Conservation (phyloP, 208 protist genomes). For the Eutreptiella sp. region DNA sequence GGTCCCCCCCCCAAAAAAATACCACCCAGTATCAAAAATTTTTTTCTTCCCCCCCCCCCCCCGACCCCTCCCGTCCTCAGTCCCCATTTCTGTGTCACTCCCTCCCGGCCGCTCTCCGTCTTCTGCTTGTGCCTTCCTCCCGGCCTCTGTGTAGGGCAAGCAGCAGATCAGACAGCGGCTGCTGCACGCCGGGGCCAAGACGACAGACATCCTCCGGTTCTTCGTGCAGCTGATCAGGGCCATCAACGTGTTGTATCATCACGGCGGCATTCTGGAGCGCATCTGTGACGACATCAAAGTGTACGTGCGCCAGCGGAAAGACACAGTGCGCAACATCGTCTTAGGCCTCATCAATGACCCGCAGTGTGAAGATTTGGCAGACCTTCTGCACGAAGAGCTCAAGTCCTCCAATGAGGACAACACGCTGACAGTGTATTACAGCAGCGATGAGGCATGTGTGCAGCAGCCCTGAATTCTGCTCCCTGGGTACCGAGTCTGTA, state of each 20-base stretch:
- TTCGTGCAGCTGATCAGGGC: slow-evolving; percentile 39
- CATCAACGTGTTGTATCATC: slow-evolving; percentile 34
- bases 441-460: too few species aligned
- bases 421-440: too few species aligned
- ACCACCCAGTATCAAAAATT: too few species aligned
- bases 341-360: slow-evolving; percentile 14
- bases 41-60: too few species aligned
- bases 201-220: slow-evolving; percentile 37
- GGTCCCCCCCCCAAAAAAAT: too few species aligned
- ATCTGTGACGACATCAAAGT: slow-evolving; percentile 21
- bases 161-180: slow-evolving; percentile 16
- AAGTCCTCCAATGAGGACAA: too few species aligned
- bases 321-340: slow-evolving; percentile 31
- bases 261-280: slow-evolving; percentile 11
- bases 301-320: slow-evolving; percentile 30
- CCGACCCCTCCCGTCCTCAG: too few species aligned
- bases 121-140: slow-evolving; percentile 14
- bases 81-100: too few species aligned
- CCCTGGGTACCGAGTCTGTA: too few species aligned
- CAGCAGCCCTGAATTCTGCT: too few species aligned
- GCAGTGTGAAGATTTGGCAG: too few species aligned
- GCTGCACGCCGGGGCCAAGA: slow-evolving; percentile 44
- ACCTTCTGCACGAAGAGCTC: too few species aligned
- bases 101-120: slow-evolving; percentile 16
- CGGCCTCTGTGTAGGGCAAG: slow-evolving; percentile 2